A percentile compares a stretch with the other conserved stretches of the same genome.
phyloP scores from a whole-genome alignment of 495 filamentous ascomycete species.

The Melanomma pulvis-pyrius region DNA sequence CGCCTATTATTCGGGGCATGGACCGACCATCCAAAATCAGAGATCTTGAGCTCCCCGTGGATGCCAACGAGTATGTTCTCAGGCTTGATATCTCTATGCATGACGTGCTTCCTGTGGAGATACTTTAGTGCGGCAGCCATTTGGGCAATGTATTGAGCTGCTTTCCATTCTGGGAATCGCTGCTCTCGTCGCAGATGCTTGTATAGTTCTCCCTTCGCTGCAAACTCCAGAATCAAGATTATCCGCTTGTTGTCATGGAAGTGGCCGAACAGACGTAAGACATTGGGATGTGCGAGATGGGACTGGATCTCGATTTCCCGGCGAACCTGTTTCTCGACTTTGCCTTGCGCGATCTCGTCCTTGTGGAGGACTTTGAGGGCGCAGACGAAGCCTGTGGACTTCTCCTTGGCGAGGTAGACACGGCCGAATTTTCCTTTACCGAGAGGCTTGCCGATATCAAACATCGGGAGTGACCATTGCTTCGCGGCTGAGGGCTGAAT shows the following conservation, averaged over 20 bases:
- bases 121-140: slow-evolving; percentile 94
- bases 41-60: slow-evolving; percentile 98
- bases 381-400: slow-evolving; percentile 87
- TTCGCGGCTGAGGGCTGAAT: slow-evolving; percentile 65
- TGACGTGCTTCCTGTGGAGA: slow-evolving; percentile 96
- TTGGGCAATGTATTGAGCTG: slow-evolving; percentile 96
- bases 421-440: slow-evolving; percentile 98
- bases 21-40: slow-evolving; percentile 98
- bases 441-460: slow-evolving; percentile 93
- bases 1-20: slow-evolving; percentile 94
- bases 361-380: slow-evolving; percentile 97
- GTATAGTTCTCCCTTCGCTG: slow-evolving; percentile 93
- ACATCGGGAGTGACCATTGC: slow-evolving; percentile 95
- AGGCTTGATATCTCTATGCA: slow-evolving; percentile 98
- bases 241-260: slow-evolving; percentile 97
- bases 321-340: slow-evolving; percentile 95
- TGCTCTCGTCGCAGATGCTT: slow-evolving; percentile 89
- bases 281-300: slow-evolving; percentile 94
- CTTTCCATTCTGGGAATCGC: slow-evolving; percentile 93
- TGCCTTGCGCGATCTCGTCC: slow-evolving; percentile 84
- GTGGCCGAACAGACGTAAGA: slow-evolving; percentile 89
- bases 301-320: slow-evolving; percentile 98
- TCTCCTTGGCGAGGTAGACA: slow-evolving; percentile 92
- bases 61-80: slow-evolving; percentile 98
- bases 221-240: slow-evolving; percentile 95